Conservation (phyloP, 2,329 filamentous ascomycete species). For the Amauroascus verrucosus region DNA sequence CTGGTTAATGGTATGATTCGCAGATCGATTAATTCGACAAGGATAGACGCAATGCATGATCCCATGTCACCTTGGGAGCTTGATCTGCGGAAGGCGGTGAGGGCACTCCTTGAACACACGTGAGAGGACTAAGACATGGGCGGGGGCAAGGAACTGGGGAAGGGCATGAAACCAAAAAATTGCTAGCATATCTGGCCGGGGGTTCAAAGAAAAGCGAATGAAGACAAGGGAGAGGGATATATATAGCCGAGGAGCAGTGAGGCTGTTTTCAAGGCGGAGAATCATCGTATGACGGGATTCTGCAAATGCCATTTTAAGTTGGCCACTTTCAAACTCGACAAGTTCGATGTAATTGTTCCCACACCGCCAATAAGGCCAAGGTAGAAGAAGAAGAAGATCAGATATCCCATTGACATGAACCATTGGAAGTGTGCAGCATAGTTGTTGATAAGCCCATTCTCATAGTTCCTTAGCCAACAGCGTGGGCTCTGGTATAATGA, state of each 20-base stretch:
- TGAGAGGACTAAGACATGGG: constrained; percentile 4
- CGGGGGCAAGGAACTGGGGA: constrained; percentile 11
- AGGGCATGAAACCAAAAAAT: constrained; percentile 12
- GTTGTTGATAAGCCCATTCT: neutral
- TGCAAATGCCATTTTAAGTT: neutral
- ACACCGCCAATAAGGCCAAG: neutral
- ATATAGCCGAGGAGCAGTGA: neutral
- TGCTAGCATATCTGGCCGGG: neutral
- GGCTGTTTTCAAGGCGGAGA: neutral
- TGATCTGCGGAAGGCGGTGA: constrained; percentile 9
- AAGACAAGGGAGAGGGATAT: neutral
- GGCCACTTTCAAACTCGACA: neutral
- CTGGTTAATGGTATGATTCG: neutral
- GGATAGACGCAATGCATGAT: neutral
- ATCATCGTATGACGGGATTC: neutral
- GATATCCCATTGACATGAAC: neutral
- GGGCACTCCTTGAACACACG: constrained; percentile 8
- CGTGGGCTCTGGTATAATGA: neutral
- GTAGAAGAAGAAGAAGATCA: neutral
- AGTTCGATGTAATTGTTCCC: neutral
- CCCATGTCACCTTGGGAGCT: constrained; percentile 6
- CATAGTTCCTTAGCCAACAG: neutral
- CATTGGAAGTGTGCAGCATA: neutral
- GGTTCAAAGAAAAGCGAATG: neutral
- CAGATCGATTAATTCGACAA: neutral